Evolutionary conservation across 1,139 yeast genomes (phyloP).

Genomic region (Diutina pseudorugosa): DNA sequence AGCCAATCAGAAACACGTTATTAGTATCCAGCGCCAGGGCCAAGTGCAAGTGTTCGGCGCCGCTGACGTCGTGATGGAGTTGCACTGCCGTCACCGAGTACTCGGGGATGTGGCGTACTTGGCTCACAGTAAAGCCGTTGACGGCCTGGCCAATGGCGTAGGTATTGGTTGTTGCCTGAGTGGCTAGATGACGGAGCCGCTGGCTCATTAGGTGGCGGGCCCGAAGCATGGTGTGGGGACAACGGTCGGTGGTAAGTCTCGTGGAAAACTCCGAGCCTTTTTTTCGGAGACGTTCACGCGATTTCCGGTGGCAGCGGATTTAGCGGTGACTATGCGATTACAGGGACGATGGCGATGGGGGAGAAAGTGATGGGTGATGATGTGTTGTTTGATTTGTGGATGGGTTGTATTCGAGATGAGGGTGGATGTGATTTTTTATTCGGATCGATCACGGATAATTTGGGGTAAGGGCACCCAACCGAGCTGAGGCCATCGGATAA

Average conservation of each 20-base stretch:
- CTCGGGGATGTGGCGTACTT: conserved; percentile 67
- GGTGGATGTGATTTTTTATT: too few relatives aligned
- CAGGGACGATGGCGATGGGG: too few relatives aligned
- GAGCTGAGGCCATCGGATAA: too few relatives aligned
- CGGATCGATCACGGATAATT: too few relatives aligned
- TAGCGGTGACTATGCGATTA: neutral
- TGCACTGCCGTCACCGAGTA: conserved; percentile 9
- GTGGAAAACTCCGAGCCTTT: neutral
- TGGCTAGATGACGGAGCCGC: neutral
- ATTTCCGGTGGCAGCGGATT: neutral
- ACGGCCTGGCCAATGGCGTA: conserved; percentile 53
- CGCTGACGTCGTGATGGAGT: conserved; percentile 30
- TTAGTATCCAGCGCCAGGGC: conserved; percentile 65
- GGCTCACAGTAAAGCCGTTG: conserved; percentile 53
- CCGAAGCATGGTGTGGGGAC: neutral
- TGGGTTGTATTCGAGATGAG: too few relatives aligned
- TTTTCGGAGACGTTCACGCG: neutral
- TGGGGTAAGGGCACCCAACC: too few relatives aligned
- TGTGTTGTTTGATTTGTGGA: too few relatives aligned
- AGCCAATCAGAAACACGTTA: conserved; percentile 80
- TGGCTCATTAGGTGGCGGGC: neutral
- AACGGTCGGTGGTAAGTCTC: neutral
- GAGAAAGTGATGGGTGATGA: too few relatives aligned
- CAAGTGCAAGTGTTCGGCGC: conserved; percentile 75
- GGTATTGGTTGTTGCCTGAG: conserved; percentile 5